A percentile compares a stretch with the other conserved stretches of the same genome.
Evolutionary conservation across 768 basidiomycete species (phyloP).

Genomic region (Termitomyces sp.): DNA sequence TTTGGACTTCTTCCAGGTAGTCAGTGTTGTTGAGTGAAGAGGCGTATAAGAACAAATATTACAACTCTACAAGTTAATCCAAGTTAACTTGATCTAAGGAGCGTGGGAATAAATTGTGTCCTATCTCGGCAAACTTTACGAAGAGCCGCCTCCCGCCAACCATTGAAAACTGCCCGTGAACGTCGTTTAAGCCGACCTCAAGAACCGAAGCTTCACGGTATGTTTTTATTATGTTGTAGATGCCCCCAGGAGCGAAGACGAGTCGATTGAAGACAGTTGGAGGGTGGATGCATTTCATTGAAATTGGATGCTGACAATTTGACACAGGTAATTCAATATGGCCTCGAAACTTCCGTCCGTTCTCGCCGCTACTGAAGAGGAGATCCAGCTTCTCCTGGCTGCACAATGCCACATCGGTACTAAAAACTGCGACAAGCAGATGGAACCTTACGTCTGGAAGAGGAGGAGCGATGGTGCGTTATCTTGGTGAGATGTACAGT

Average conservation of each 20-base stretch:
- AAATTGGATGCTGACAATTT: conserved; percentile 34
- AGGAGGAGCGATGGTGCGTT: conserved; percentile 87
- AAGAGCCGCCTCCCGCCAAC: conserved; percentile 32
- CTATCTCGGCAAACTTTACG: conserved; percentile 30
- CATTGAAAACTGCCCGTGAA: conserved; percentile 37
- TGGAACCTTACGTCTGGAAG: conserved; percentile 98
- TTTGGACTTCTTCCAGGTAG: neutral
- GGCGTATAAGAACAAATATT: neutral
- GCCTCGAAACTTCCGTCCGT: conserved; percentile 93
- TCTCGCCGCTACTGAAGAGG: conserved; percentile 94
- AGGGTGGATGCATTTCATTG: conserved; percentile 39
- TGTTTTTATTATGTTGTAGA: conserved; percentile 24
- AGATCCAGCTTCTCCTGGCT: conserved; percentile 91
- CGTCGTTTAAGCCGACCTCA: conserved; percentile 44
- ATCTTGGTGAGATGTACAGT: conserved; percentile 2
- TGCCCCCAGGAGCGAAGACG: conserved; percentile 27
- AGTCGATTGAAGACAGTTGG: conserved; percentile 27
- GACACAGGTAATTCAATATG: conserved; percentile 40
- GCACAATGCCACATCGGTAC: conserved; percentile 97
- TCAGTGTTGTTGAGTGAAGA: neutral
- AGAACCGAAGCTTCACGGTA: conserved; percentile 44
- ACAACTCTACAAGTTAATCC: no score
- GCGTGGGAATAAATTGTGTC: conserved; percentile 33
- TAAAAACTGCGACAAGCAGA: conserved; percentile 99
- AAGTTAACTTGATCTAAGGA: neutral